Conservation (phyloP, 1,284 basidiomycete genomes). For the Pseudozyma sp. region DNA sequence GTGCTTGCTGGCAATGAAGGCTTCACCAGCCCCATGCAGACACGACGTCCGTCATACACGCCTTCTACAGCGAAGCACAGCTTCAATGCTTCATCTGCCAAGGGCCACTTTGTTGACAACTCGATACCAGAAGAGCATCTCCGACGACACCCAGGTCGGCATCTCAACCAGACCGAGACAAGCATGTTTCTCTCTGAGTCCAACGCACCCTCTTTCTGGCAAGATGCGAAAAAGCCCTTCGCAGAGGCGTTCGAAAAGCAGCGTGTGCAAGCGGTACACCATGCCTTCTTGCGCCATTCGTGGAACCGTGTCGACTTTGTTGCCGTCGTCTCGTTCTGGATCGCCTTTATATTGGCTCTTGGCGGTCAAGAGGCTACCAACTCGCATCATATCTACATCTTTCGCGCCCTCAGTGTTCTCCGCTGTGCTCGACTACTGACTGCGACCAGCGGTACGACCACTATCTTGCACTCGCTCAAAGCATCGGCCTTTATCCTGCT, state of each 20-base stretch:
- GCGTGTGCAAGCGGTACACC: slow-evolving; percentile 67
- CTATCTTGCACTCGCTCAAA: slow-evolving; percentile 93
- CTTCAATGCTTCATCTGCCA: not conserved
- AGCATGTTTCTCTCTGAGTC: slow-evolving; percentile 47
- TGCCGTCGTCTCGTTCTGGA: slow-evolving; percentile 84
- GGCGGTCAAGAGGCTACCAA: slow-evolving; percentile 77
- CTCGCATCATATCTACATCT: slow-evolving; percentile 81
- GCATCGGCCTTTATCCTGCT: slow-evolving; percentile 86
- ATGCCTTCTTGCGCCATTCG: slow-evolving; percentile 86
- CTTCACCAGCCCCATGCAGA: slow-evolving; percentile 16
- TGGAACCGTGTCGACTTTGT: slow-evolving; percentile 93
- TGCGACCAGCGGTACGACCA: slow-evolving; percentile 90
- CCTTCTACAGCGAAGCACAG: not conserved
- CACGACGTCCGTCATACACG: slow-evolving; percentile 1
- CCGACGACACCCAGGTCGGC: slow-evolving; percentile 29
- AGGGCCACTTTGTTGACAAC: not conserved
- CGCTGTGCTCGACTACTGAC: slow-evolving; percentile 85
- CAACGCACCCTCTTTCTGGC: slow-evolving; percentile 37
- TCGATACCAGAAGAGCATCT: not conserved
- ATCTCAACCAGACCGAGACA: slow-evolving; percentile 41
- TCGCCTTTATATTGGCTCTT: slow-evolving; percentile 78
- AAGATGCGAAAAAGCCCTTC: slow-evolving; percentile 69
- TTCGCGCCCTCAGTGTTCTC: slow-evolving; percentile 88
- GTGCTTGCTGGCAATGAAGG: slow-evolving; percentile 35
- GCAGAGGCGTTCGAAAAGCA: slow-evolving; percentile 70